Evolutionary conservation across 2,329 filamentous ascomycete genomes (phyloP), one percentile per base, ranked within the genome.

Genomic region (Diaporthe sp.): DNA sequence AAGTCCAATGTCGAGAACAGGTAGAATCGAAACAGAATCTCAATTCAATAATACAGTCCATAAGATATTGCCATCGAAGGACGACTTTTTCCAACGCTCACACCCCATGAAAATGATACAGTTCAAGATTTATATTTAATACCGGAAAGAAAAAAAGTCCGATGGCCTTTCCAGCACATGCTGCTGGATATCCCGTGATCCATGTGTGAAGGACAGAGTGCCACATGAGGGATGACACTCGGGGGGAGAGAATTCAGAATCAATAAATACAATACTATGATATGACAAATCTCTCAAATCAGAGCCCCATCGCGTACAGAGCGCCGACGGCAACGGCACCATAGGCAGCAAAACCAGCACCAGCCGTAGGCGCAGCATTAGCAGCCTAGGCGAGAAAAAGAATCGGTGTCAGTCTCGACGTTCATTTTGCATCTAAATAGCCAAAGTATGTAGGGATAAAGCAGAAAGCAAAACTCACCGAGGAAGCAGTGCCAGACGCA

Each of bases 291-390:
- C 4, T n/a, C 8, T 1, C 15, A 12, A 7, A 68, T 75, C 28
- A 75, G 9, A 69, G n/a, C 3, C 70, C 74, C 9, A 75, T 28
- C 3, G 44, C 59, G 22, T 69, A 75, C 42, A 75, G 37, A 61
- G 53, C 74, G 10, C 51, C 74, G n/a, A 73, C 51, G 13, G 61
- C 70, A 55, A 75, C 42, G 42, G 74, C 74, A 8, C 70, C 74
- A 22, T 69, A 75, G 17, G 59, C 74, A 46, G 74, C 74, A 25
- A 69, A 69, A 4, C 51, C 58, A 3, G 53, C 74, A 22, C 22
- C 53, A 28, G n/a, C 44, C 34, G 42, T 25, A 3, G 61, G 61
- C 3, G 34, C 70, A 12, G 61, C 34, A 9, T 42, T 42, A 25
- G 70, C 58, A 49, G 71, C 58, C 71, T 68, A n/a, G 1, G 49